Conservation (phyloP, 305 asterid genomes). For the Fraxinus latifolia region DNA sequence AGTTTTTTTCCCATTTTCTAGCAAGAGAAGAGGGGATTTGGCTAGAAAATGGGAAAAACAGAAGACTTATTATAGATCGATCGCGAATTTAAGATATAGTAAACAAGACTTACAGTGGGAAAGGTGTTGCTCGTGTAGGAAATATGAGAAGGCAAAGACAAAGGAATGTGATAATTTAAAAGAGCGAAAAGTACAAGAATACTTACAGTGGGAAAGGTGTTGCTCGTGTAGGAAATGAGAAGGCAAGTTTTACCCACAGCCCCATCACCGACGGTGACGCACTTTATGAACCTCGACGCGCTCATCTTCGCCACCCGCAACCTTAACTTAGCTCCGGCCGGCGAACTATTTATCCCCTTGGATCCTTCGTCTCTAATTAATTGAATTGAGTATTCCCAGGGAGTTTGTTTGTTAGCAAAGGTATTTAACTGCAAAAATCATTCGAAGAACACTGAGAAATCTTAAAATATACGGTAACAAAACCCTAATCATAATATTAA, state of each 20-base stretch:
- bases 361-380: conserved; percentile 3
- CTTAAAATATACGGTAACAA: conserved; percentile 22
- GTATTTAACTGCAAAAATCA: conserved; percentile 20
- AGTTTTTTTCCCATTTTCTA: not conserved
- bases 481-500: conserved; percentile 25
- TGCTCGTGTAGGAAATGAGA: conserved; percentile 71
- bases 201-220: conserved; percentile 66
- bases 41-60: not conserved
- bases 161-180: not conserved
- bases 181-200: not conserved
- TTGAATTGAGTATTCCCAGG: conserved; percentile 12
- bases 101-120: not conserved
- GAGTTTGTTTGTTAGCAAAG: conserved; percentile 6
- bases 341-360: not conserved
- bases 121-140: too few species aligned
- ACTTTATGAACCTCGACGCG: conserved; percentile 62
- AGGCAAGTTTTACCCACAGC: conserved; percentile 76
- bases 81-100: not conserved
- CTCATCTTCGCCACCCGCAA: conserved; percentile 52
- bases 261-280: conserved; percentile 71
- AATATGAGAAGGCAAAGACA: too few species aligned
- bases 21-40: not conserved
- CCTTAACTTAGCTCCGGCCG: conserved; percentile 19
- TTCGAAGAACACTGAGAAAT: not conserved
- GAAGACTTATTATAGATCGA: not conserved